Evolutionary conservation across 768 basidiomycete genomes (phyloP).

Genomic region (Calocera viscosa): DNA sequence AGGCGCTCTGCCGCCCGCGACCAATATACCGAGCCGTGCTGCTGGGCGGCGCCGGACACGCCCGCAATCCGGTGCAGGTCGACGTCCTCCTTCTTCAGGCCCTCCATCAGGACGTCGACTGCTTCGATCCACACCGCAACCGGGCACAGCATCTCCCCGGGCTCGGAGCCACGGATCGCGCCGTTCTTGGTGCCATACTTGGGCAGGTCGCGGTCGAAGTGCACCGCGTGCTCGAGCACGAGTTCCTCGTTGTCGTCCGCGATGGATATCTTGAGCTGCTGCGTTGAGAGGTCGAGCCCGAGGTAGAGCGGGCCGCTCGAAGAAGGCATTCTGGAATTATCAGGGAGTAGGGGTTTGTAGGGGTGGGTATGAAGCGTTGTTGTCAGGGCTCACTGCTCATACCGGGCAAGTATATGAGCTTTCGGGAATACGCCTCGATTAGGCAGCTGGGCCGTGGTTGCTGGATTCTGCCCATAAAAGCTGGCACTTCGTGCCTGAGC

Average conservation of each 20-base stretch:
- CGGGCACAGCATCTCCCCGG: constrained; percentile 67
- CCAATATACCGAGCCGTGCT: constrained; percentile 86
- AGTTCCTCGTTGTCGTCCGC: constrained; percentile 45
- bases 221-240: constrained; percentile 56
- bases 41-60: constrained; percentile 73
- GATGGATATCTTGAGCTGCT: constrained; percentile 67
- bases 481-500: not conserved
- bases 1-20: constrained; percentile 40
- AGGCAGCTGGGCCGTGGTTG: not conserved
- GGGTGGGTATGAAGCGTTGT: not conserved
- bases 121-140: constrained; percentile 79
- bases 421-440: constrained; percentile 3
- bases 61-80: constrained; percentile 46
- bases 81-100: constrained; percentile 47
- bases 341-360: not conserved
- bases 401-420: not conserved
- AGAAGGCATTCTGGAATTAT: not conserved
- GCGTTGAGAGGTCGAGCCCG: constrained; percentile 77
- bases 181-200: constrained; percentile 55
- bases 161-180: constrained; percentile 47
- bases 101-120: constrained; percentile 59
- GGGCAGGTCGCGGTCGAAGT: constrained; percentile 71
- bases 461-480: not conserved
- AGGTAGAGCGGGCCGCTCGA: constrained; percentile 38
- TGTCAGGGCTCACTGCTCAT: not conserved